A percentile compares a stretch with the other conserved stretches of the same genome.
Evolutionary conservation across 768 basidiomycete species (phyloP).

Genomic region (Pisolithus albus): DNA sequence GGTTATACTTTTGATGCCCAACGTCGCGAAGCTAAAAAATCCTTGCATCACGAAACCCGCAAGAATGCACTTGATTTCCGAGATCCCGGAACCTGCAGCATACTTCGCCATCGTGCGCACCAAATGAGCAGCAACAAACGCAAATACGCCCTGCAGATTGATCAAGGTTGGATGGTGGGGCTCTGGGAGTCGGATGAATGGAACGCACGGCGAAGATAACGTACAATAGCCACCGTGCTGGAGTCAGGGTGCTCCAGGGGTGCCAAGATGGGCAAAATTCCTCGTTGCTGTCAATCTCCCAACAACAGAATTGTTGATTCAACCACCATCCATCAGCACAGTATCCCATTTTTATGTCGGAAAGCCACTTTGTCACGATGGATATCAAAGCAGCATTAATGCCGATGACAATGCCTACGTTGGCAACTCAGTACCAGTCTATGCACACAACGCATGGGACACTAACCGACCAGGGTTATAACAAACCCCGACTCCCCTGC

Average conservation of each 20-base stretch:
- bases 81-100: constrained; percentile 96
- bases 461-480: constrained; percentile 81
- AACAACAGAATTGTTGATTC: constrained; percentile 96
- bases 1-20: constrained; percentile 90
- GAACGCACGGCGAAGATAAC: constrained; percentile 78
- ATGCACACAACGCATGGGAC: background rate
- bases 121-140: constrained; percentile 82
- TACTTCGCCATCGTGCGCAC: constrained; percentile 87
- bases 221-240: constrained; percentile 79
- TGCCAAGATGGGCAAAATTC: constrained; percentile 90
- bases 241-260: constrained; percentile 70
- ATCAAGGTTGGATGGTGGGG: constrained; percentile 1
- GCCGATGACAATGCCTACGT: constrained; percentile 80
- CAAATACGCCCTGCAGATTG: constrained; percentile 57
- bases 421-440: constrained; percentile 2
- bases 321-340: constrained; percentile 98
- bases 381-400: constrained; percentile 92
- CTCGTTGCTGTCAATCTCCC: constrained; percentile 84
- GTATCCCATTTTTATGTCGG: constrained; percentile 96
- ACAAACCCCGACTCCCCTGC: constrained; percentile 91
- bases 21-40: constrained; percentile 83
- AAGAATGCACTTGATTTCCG: constrained; percentile 97
- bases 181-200: background rate
- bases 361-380: constrained; percentile 94
- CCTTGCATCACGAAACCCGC: constrained; percentile 98